A percentile compares a stretch with the other conserved stretches of the same genome.
Evolutionary conservation across 2,329 filamentous ascomycete genomes (phyloP).

Genomic region (Nigrospora sphaerica): DNA sequence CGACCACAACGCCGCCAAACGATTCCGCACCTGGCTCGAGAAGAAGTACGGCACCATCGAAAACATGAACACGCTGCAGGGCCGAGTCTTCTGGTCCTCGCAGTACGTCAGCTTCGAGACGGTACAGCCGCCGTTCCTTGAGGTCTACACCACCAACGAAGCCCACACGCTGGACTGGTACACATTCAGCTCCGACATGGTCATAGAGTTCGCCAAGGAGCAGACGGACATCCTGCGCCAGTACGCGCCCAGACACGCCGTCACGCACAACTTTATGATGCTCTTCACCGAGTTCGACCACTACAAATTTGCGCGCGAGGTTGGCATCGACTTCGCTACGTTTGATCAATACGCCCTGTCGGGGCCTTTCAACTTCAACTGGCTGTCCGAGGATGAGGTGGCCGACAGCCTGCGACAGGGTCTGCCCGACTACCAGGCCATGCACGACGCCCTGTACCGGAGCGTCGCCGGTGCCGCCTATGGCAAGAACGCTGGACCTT

Average conservation of each 20-base stretch:
- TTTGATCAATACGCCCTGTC: constrained; percentile 13
- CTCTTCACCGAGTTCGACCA: constrained; percentile 13
- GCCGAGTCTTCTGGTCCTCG: constrained; percentile 14
- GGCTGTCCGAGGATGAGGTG: constrained; percentile 9
- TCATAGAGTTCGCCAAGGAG: constrained; percentile 14
- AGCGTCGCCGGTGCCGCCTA: constrained; percentile 13
- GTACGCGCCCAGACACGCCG: constrained; percentile 9
- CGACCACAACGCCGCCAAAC: constrained; percentile 9
- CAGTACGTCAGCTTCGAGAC: constrained; percentile 13
- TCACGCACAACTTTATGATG: constrained; percentile 14
- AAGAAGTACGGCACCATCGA: constrained; percentile 13
- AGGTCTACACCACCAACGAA: constrained; percentile 14
- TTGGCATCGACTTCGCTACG: constrained; percentile 11
- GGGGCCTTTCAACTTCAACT: constrained; percentile 5
- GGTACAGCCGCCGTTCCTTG: constrained; percentile 11
- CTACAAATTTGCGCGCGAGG: constrained; percentile 11
- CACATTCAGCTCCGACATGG: constrained; percentile 15
- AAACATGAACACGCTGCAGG: constrained; percentile 11
- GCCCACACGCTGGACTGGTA: constrained; percentile 14
- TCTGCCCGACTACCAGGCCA: constrained; percentile 11
- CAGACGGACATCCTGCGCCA: constrained; percentile 11
- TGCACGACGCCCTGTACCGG: constrained; percentile 12
- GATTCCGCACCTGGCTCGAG: constrained; percentile 13
- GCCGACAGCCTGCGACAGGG: constrained; percentile 10
- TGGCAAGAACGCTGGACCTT: constrained; percentile 7